These are phyloP conservation scores for Phaeoacremonium minimum DNA, from an alignment of 2,329 filamentous ascomycete genomes.

Conservation along the genomic window DNA sequence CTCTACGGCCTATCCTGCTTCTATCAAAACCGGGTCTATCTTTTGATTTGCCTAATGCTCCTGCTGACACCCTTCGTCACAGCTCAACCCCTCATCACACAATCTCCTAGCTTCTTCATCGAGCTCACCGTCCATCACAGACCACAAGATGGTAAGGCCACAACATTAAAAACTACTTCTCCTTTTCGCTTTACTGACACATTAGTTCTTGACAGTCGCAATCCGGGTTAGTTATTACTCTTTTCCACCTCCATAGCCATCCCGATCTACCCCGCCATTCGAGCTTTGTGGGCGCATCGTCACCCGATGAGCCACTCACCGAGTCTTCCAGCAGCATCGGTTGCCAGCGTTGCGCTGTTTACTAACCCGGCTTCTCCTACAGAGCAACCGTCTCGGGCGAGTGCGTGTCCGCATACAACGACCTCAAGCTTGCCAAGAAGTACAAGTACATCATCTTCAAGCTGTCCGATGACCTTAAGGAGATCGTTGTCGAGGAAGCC, in stretches of 20 bases:
- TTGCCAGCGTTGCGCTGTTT: not conserved
- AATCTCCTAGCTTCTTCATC: too few species aligned
- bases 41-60: too few species aligned
- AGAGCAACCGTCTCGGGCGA: constrained; percentile 71
- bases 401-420: constrained; percentile 70
- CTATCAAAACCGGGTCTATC: too few species aligned
- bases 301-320: not conserved
- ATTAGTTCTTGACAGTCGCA: constrained; percentile 49
- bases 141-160: too few species aligned
- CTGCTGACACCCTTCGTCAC: too few species aligned
- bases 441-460: constrained; percentile 87
- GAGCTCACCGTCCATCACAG: too few species aligned
- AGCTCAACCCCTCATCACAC: too few species aligned
- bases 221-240: constrained; percentile 56
- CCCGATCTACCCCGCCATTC: constrained; percentile 1
- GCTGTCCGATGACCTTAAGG: constrained; percentile 76
- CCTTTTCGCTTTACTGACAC: constrained; percentile 5
- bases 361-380: constrained; percentile 11
- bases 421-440: constrained; percentile 78
- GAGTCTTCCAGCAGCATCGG: not conserved
- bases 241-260: constrained; percentile 8
- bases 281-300: not conserved
- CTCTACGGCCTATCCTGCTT: too few species aligned
- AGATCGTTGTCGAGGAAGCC: constrained; percentile 76
- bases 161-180: too few species aligned